A percentile compares a stretch with the other conserved stretches of the same genome.
phyloP scores from a whole-genome alignment of 2,329 filamentous ascomycete genomes.

The Tolypocladium capitatum region DNA sequence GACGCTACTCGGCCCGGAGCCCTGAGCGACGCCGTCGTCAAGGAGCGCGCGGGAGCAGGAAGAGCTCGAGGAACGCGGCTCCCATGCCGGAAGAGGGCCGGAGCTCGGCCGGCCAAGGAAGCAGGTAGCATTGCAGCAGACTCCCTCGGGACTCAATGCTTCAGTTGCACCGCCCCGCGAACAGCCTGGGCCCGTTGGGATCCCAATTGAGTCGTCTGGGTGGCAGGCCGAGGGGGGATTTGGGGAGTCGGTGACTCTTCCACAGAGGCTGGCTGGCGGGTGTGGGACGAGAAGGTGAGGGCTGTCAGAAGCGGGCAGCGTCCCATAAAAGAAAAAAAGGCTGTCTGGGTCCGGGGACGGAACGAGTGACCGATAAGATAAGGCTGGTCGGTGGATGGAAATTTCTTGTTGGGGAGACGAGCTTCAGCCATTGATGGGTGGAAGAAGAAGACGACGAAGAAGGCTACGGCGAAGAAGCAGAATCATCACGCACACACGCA shows the following conservation, averaged over 20 bases:
- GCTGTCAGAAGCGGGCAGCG: neutral
- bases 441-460: too few species aligned
- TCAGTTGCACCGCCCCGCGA: conserved; percentile 20
- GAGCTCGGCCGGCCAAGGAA: conserved; percentile 41
- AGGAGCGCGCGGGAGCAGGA: conserved; percentile 28
- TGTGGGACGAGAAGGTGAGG: conserved; percentile 6
- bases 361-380: conserved; percentile 5
- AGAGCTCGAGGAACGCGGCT: conserved; percentile 33
- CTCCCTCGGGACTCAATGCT: conserved; percentile 21
- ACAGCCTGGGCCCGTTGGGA: conserved; percentile 17
- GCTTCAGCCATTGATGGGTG: neutral
- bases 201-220: conserved; percentile 15
- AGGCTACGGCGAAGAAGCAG: too few species aligned
- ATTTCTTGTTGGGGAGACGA: neutral
- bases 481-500: too few species aligned
- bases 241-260: conserved; percentile 14
- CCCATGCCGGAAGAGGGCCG: conserved; percentile 42
- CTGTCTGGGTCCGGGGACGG: conserved; percentile 5
- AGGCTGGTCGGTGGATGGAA: neutral
- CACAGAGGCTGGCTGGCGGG: conserved; percentile 3
- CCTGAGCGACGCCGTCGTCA: conserved; percentile 25
- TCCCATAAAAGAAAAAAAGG: conserved; percentile 10
- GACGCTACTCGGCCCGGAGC: conserved; percentile 17
- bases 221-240: conserved; percentile 7
- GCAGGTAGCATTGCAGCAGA: conserved; percentile 23